Evolutionary conservation across 1,284 basidiomycete species (phyloP), one percentile per base, ranked within the genome.

Genomic region (Trametes versicolor): DNA sequence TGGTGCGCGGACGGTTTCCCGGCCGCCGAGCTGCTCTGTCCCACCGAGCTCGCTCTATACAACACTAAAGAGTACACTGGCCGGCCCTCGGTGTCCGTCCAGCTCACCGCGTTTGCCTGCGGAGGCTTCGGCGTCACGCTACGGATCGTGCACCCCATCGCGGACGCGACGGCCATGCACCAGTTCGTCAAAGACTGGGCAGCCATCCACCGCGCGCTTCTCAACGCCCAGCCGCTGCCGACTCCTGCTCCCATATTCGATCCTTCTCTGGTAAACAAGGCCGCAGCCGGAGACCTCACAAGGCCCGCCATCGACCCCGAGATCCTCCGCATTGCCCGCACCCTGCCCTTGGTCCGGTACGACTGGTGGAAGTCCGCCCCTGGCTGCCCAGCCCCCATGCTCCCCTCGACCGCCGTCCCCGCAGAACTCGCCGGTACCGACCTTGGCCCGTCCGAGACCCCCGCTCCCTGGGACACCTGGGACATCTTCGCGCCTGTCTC

Each of bases 111-210:
- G 1, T 79, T 82, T 57, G 72, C 72, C 6, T 71, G 67, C 34
- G 70, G 67, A 0, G 64, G 62, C 2, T 2, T 64, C 21, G 41
- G 63, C 23, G 70, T 82, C 27, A 77, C 74, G 4, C 53, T 80
- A 17, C 76, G 79, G 65, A 66, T 80, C 32, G 74, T 76, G 8
- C 81, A 83, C 64, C 70, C 73, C 0, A 57, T 83, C 7, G 78
- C 79, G 2, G 81, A 83, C 64, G 81, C 81, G 4, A 78, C 79
- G 43, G 72, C 78, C 0, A 66, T 83, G 41, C 62, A 75, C 15
- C 72, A 71, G 13, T 82, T 83, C 64, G 72, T 78, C n/a, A 71
- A 73, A 32, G 79, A 81, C 67, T 83, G 81, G 81, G 74, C 78
- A 4, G 58, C 64, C 0, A 63, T 77, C 7, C 74, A 80, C 54